Evolutionary conservation across 2,329 filamentous ascomycete species (phyloP), one percentile per base, ranked within the genome.

Genomic region (Fusarium proliferatum): DNA sequence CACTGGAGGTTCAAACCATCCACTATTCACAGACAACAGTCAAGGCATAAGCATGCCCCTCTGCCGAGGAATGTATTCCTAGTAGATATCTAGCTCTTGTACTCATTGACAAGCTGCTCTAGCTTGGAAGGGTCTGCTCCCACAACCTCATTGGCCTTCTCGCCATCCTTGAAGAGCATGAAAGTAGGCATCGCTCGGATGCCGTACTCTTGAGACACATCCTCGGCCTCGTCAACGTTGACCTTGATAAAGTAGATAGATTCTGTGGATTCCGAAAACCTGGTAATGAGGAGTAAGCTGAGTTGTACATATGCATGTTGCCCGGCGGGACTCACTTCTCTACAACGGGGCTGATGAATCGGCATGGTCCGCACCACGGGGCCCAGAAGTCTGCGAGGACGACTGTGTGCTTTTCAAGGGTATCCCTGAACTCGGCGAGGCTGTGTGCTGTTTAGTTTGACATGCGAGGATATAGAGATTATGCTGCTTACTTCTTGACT

Each of bases 141-240:
- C 2, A 34, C 11, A 4, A 65, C 2, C 9, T 60, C 42, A 2
- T 42, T 38, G 9, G 6, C n/a, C 34, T 56, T 63, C 2, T 67
- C 41, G 0, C 69, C 69, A 8, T 67, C 13, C 21, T 56, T 59
- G 13, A 67, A 71, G 3, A 28, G 6, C 0, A 56, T 23, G 4
- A 71, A 72, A 1, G 69, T 67, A 5, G 69, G 69, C 69, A 72
- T 67, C 4, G 57, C 52, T 5, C 57, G 36, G 11, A 72, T 62
- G 0, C 48, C 53, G 5, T n/a, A 39, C 7, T 71, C 57, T 13
- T 52, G 15, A 15, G 55, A 30, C 2, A 71, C 6, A 12, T 63
- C 48, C 0, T 17, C 4, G 8, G 28, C 33, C 6, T 41, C 21
- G 5, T 72, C 67, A 0, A 71, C 53, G 5, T 72, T n/a, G 3